Conservation (phyloP, 2,329 filamentous ascomycete species). For the Tolypocladium tundrense region DNA sequence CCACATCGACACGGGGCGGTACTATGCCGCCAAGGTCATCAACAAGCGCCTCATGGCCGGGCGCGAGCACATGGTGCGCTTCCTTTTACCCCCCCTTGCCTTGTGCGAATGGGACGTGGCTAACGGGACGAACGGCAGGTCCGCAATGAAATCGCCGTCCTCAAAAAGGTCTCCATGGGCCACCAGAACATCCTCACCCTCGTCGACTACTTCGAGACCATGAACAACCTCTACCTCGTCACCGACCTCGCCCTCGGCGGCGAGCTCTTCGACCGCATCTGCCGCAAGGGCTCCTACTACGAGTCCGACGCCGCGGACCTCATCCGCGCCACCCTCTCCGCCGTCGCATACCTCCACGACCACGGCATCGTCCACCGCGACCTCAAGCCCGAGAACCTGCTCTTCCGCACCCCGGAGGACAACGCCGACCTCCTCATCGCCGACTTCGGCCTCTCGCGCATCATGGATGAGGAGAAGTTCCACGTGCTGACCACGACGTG, state of each 20-base stretch:
- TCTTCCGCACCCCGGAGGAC: conserved; percentile 95
- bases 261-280: conserved; percentile 97
- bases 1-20: conserved; percentile 93
- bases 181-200: conserved; percentile 96
- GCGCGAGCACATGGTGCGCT: conserved; percentile 85
- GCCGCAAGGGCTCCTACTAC: conserved; percentile 96
- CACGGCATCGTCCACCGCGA: conserved; percentile 98
- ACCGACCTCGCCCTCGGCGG: conserved; percentile 93
- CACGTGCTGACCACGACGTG: conserved; percentile 96
- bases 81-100: no score
- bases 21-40: conserved; percentile 98
- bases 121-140: conserved; percentile 45
- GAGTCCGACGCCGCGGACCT: conserved; percentile 94
- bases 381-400: conserved; percentile 91
- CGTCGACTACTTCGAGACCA: conserved; percentile 98
- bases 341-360: conserved; percentile 97
- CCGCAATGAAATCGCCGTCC: conserved; percentile 92
- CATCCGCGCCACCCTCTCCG: conserved; percentile 86
- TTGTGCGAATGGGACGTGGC: not conserved
- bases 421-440: conserved; percentile 95
- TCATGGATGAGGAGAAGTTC: conserved; percentile 99
- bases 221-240: conserved; percentile 98
- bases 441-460: conserved; percentile 88
- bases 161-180: conserved; percentile 98
- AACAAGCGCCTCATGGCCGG: conserved; percentile 98